Percentiles rank a stretch among this genome's conserved stretches.
phyloP scores from a whole-genome alignment of 106 monocot genomes.

The Posidonia australis region DNA sequence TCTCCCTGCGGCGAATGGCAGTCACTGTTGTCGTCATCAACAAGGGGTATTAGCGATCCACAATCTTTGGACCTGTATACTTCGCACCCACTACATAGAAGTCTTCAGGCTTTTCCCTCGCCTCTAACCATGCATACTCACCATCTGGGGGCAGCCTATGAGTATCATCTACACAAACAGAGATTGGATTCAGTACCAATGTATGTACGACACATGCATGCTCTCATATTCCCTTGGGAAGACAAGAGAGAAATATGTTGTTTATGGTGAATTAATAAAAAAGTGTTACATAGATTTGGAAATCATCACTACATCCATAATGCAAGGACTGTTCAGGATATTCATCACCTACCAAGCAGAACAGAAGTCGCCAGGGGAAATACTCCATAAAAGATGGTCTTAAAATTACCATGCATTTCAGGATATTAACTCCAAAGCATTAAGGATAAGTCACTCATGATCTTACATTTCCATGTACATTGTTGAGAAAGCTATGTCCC shows the following conservation, averaged over 20 bases:
- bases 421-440: no score
- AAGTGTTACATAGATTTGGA: not conserved
- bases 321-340: not conserved
- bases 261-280: not conserved
- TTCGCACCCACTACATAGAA: slow-evolving; percentile 29
- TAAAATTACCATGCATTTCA: no score
- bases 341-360: not conserved
- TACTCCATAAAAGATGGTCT: not conserved
- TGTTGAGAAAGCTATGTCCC: no score
- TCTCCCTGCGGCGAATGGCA: not conserved
- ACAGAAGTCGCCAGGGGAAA: not conserved
- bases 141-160: slow-evolving; percentile 3
- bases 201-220: not conserved
- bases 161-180: slow-evolving; percentile 12
- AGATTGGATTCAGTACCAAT: not conserved
- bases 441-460: no score
- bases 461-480: no score
- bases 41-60: slow-evolving; percentile 12
- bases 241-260: not conserved
- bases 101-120: slow-evolving; percentile 39
- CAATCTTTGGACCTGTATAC: slow-evolving; percentile 44
- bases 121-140: slow-evolving; percentile 46
- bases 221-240: no score
- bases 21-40: not conserved
- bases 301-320: no score